Conservation (phyloP, 108 stramenopile species). For the Conticribra weissflogii region DNA sequence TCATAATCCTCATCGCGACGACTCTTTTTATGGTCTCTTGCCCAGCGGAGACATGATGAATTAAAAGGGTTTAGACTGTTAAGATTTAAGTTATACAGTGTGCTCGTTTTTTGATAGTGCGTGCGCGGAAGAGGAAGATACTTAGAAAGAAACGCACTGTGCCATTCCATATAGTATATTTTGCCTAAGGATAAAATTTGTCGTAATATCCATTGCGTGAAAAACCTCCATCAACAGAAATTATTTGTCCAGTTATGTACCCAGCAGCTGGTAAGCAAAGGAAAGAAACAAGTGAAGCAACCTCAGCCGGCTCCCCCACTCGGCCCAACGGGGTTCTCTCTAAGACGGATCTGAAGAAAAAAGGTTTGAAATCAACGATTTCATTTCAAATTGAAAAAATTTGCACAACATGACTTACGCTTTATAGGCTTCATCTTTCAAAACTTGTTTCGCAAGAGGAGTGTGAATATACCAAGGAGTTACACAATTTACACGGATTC, state of each 20-base stretch:
- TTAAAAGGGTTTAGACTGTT: neutral
- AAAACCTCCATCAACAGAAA: constrained; percentile 95
- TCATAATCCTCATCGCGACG: constrained; percentile 67
- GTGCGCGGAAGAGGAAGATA: no score
- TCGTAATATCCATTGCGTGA: constrained; percentile 80
- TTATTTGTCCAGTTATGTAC: constrained; percentile 95
- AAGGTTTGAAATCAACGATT: no score
- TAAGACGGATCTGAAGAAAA: constrained; percentile 48
- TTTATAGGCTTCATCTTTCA: constrained; percentile 78
- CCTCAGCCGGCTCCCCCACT: constrained; percentile 82
- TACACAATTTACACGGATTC: constrained; percentile 91
- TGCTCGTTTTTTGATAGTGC: no score
- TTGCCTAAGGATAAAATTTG: constrained; percentile 12
- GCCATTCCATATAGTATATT: neutral
- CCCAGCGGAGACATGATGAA: constrained; percentile 47
- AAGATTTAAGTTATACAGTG: neutral
- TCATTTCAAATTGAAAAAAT: no score
- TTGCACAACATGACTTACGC: constrained; percentile 45
- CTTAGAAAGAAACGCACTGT: neutral
- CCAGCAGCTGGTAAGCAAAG: constrained; percentile 87
- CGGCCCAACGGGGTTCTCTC: constrained; percentile 80
- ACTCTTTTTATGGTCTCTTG: constrained; percentile 54
- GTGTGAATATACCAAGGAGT: constrained; percentile 92
- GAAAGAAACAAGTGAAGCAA: constrained; percentile 88
- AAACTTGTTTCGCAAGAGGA: constrained; percentile 82